Evolutionary conservation across 306 rosid genomes (phyloP).

Genomic region (Hippophae tibetana): DNA sequence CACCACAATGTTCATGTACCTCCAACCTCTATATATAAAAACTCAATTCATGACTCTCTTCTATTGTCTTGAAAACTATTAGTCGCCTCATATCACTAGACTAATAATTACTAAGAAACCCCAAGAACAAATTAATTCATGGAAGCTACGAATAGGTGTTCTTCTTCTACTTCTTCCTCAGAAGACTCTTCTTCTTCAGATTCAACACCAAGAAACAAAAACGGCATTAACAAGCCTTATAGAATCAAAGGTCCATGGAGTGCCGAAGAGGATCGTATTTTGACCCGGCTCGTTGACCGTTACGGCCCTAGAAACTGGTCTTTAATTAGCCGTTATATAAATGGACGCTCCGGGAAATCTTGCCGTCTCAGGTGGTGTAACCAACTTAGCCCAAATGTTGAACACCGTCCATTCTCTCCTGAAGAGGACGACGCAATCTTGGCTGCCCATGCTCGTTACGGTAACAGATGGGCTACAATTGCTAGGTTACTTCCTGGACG

Average conservation of each 20-base stretch:
- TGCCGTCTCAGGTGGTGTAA: conserved; percentile 95
- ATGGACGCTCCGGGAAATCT: conserved; percentile 88
- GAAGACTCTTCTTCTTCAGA: conserved; percentile 58
- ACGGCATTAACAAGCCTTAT: conserved; percentile 21
- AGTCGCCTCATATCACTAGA: neutral
- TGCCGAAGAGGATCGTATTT: conserved; percentile 76
- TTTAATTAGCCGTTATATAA: conserved; percentile 66
- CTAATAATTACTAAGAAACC: neutral
- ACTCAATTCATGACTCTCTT: conserved; percentile 30
- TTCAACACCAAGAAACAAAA: conserved; percentile 7
- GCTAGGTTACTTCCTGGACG: conserved; percentile 85
- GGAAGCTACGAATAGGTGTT: conserved; percentile 35
- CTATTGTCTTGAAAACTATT: neutral
- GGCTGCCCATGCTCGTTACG: conserved; percentile 64
- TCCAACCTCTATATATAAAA: neutral
- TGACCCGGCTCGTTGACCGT: conserved; percentile 67
- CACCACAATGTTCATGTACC: neutral
- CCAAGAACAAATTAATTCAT: neutral
- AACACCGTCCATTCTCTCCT: conserved; percentile 72
- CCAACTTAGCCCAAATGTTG: conserved; percentile 79
- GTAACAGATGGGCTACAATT: conserved; percentile 96
- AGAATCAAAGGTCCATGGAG: conserved; percentile 96
- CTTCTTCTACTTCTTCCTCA: conserved; percentile 50
- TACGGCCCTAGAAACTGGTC: conserved; percentile 91
- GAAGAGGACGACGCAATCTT: conserved; percentile 73